Evolutionary conservation across 495 filamentous ascomycete genomes (phyloP), one percentile per base, ranked within the genome.

Genomic region (Neohortaea acidophila): DNA sequence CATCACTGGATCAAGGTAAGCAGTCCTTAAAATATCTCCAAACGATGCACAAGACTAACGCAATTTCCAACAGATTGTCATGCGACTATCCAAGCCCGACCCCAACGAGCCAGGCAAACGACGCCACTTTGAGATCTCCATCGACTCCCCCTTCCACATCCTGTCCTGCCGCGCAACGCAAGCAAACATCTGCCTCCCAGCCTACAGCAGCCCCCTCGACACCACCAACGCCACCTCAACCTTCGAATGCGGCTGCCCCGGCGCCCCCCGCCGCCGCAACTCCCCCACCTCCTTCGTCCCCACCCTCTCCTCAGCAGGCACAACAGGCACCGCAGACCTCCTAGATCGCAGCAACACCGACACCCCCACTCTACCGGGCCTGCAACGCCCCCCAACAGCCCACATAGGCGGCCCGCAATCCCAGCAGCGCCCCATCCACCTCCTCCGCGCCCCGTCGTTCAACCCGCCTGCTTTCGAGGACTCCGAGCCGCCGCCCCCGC

Each of bases 1-100:
- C 84, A 86, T 51, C 89, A 97, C 55, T 96, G 91, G 89, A 94
- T 97, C 52, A 97, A 97, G 75, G 89, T 91, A 72, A 34, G 67
- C 48, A 9, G 15, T 12, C 13, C 24, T 18, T 3, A 2, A 3
- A 1, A 15, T 12, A 26, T 30, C 4, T 6, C 10, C 4, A 15
- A 3, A n/a, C n/a, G n/a, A n/a, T 20, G 7, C 27, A 23, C 4
- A 18, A 34, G n/a, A 20, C 10, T 40, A 33, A 42, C 48, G 54
- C 48, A 67, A 37, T n/a, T 20, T 18, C 15, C 47, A 18, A 9
- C 44, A 97, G 89, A 89, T 97, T 51, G 84, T 97, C 36, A 81
- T 97, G 72, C 84, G 89, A 38, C 78, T 97, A 24, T 94, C 85
- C 15, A 86, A 84, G 49, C 61, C 79, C 3, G 89, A 97, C 51